Evolutionary conservation across 1,139 yeast species (phyloP).

Genomic region (Suhomyces maxii): DNA sequence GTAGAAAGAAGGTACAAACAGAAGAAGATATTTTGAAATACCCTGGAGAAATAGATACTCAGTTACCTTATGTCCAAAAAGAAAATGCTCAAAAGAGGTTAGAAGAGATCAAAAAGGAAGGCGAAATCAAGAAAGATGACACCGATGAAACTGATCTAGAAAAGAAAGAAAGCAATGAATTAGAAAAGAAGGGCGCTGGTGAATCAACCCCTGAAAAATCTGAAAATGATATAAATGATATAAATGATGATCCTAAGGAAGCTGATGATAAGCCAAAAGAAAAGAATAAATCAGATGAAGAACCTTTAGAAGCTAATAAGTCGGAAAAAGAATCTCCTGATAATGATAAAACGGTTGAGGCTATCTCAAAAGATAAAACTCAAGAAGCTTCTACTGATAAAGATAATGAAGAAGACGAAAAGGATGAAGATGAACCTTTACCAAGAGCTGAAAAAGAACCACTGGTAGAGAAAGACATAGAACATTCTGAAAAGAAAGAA

Average conservation of each 20-base stretch:
- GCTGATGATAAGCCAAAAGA: not conserved
- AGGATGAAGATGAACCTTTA: not conserved
- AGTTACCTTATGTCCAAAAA: constrained; percentile 34
- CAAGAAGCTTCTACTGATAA: not conserved
- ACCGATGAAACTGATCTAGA: not conserved
- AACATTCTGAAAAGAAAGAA: not conserved
- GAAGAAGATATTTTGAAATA: constrained; percentile 15
- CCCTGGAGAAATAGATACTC: constrained; percentile 42
- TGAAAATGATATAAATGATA: constrained; percentile 1
- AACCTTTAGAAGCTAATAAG: not conserved
- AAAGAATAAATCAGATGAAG: constrained; percentile 3
- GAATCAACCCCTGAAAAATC: not conserved
- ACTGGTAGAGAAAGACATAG: not conserved
- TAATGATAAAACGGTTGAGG: not conserved
- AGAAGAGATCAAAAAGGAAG: constrained; percentile 6
- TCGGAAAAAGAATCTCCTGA: not conserved
- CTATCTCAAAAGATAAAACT: not conserved
- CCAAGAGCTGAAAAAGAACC: not conserved
- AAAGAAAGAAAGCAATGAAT: not conserved
- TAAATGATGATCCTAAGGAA: constrained; percentile 2
- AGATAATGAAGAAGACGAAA: not conserved
- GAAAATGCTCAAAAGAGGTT: constrained; percentile 21
- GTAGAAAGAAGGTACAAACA: constrained; percentile 28
- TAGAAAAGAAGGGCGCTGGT: no score
- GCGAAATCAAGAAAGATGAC: constrained; percentile 3